A percentile compares a stretch with the other conserved stretches of the same genome.
Conservation (phyloP, 352 stramenopile genomes). For the Discostella stelligera region DNA sequence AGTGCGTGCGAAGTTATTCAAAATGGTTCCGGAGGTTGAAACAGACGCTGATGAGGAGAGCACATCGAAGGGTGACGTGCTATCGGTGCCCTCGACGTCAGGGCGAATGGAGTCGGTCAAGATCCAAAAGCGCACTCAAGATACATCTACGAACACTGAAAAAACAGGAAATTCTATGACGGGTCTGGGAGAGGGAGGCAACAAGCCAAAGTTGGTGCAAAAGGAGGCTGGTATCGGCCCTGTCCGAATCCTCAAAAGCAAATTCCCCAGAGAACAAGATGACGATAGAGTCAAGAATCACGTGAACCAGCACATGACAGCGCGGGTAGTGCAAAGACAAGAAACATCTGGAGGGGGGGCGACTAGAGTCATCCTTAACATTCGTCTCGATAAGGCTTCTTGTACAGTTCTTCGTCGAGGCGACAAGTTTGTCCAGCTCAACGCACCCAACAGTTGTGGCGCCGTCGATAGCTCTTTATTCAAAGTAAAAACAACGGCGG, state of each 20-base stretch:
- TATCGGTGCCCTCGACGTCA: conserved; percentile 37
- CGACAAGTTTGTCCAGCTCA: conserved; percentile 51
- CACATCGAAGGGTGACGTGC: conserved; percentile 18
- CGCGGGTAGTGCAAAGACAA: conserved; percentile 63
- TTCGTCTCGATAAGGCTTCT: conserved; percentile 40
- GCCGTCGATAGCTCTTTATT: conserved; percentile 37
- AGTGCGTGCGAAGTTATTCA: conserved; percentile 59
- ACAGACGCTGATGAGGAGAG: conserved; percentile 1
- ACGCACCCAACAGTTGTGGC: conserved; percentile 29
- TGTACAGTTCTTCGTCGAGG: conserved; percentile 21
- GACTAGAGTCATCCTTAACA: conserved; percentile 67
- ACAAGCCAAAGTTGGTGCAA: conserved; percentile 30
- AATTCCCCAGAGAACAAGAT: background rate
- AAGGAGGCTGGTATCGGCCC: conserved; percentile 67
- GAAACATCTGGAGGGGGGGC: conserved; percentile 57
- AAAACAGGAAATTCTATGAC: background rate
- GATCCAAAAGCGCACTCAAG: conserved; percentile 21
- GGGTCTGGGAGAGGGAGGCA: background rate
- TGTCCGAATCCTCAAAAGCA: conserved; percentile 50
- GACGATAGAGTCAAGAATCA: background rate
- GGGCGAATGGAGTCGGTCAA: conserved; percentile 32
- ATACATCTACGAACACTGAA: conserved; percentile 13
- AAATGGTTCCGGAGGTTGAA: conserved; percentile 34
- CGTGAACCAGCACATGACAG: background rate
- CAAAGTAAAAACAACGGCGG: conserved; percentile 35